phyloP scores from a whole-genome alignment of 2,329 filamentous ascomycete species.

The Phyllosticta citriasiana region DNA sequence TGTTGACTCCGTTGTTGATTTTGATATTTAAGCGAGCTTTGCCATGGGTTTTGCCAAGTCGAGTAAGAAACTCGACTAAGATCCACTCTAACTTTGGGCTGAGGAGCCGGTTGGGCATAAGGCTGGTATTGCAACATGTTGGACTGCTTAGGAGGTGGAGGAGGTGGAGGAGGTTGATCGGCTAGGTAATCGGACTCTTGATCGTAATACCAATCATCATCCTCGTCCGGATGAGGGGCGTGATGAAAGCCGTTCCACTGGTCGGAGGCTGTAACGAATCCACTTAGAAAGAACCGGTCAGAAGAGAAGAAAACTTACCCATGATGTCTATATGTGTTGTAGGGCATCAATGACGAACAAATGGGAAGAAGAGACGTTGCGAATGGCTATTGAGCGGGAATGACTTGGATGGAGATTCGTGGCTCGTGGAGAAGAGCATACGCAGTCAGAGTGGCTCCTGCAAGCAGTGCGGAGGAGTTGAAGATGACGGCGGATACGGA shows the following conservation, averaged over 20 bases:
- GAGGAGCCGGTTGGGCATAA: background rate
- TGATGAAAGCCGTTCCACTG: background rate
- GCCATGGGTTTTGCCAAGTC: background rate
- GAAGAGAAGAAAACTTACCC: background rate
- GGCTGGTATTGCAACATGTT: background rate
- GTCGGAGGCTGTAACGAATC: background rate
- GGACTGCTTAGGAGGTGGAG: background rate
- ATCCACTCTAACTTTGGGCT: background rate
- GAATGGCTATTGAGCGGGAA: background rate
- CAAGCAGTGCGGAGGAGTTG: too few species aligned
- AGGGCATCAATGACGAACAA: background rate
- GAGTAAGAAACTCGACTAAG: background rate
- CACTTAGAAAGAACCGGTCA: background rate
- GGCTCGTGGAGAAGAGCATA: background rate
- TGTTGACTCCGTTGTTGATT: too few species aligned
- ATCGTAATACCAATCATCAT: background rate
- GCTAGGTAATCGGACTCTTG: background rate
- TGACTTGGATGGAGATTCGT: background rate
- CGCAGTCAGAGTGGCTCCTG: background rate
- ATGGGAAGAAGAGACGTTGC: background rate
- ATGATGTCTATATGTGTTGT: background rate
- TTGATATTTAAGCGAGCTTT: background rate
- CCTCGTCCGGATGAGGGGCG: background rate
- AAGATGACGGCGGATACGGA: too few species aligned
- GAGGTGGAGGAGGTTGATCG: background rate